Base-by-base conservation (phyloP, 495 filamentous ascomycete species). In the Neurospora africana region DNA sequence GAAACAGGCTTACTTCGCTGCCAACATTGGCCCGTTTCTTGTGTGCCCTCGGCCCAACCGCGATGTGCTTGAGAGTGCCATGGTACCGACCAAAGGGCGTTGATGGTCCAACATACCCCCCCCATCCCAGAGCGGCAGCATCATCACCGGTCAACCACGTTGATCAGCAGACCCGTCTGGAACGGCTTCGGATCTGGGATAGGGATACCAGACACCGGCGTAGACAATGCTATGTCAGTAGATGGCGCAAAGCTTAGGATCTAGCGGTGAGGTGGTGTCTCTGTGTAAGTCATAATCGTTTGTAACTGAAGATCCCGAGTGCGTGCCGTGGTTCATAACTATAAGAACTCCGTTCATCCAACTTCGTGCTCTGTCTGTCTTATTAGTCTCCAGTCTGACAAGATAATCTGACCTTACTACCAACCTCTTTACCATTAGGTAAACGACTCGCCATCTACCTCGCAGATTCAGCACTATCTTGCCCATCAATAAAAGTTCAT, bases 141-240 rank as follows among this genome's bases (percentile, higher is more conserved):
- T 61, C 70, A 74, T 69, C 39, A 67, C 73, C 71, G 72, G 69
- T 72, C 68, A 27, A 70, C 43, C 69, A 71, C 70, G 38, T 44
- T 72, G 77, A 78, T 79, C 78, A 79, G 73, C 78, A 76, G 78
- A 77, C 75, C 77, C 61, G 70, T 69, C 72, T 71, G 33, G 44
- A 72, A 43, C 47, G 35, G 38, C 37, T 39, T 71, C 72, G 23
- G 71, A 27, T 58, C 23, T 71, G 47, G 72, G 43, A 68, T 53
- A n/a, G 36, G 71, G 38, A 67, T 71, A 75, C 73, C 77, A 74
- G 74, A 65, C 53, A 33, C 61, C 73, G 41, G 47, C n/a, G 65
- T 38, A 58, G 19, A 43, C 47, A 19, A 71, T 41, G 61, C 53
- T 58, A 41, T 68, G 69, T 58, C 43, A 70, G 72, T 21, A 43